Conservation (phyloP, 192 early-diverging fungal species). For the Backusella mclennaniae region DNA sequence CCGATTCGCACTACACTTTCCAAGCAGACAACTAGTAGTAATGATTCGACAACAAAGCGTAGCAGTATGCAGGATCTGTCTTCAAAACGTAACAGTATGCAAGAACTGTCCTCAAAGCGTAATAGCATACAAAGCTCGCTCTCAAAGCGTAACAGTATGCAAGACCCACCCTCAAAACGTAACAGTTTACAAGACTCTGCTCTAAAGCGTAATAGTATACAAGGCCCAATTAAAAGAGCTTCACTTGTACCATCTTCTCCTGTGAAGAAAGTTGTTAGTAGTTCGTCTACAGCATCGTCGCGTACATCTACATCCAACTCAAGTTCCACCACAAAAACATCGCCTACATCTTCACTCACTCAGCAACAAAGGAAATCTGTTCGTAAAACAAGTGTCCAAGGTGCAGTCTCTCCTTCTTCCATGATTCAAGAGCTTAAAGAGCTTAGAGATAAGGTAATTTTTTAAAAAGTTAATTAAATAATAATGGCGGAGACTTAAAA, state of each 20-base stretch:
- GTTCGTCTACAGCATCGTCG: conserved; percentile 1
- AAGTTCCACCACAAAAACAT: neutral
- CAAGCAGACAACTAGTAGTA: neutral
- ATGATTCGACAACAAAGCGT: neutral
- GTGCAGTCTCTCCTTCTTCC: neutral
- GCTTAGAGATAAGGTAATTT: neutral
- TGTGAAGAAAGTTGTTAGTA: neutral
- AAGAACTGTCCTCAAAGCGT: neutral
- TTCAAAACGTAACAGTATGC: neutral
- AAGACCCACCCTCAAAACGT: neutral
- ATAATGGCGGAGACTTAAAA: conserved; percentile 2
- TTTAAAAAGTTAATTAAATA: neutral
- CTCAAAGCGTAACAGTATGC: neutral
- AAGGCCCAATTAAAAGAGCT: neutral
- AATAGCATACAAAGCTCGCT: neutral
- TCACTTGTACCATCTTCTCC: neutral
- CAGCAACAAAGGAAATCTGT: neutral
- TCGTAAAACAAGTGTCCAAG: neutral
- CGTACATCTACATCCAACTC: neutral
- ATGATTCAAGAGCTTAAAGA: conserved; percentile 6
- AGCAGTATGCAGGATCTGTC: neutral
- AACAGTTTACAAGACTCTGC: neutral
- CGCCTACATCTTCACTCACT: neutral
- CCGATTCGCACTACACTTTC: neutral
- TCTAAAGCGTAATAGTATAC: neutral